A percentile compares a stretch with the other conserved stretches of the same genome.
These are phyloP conservation scores for Claviceps citrina DNA, from an alignment of 2,329 filamentous ascomycete genomes.

Conservation along the genomic window DNA sequence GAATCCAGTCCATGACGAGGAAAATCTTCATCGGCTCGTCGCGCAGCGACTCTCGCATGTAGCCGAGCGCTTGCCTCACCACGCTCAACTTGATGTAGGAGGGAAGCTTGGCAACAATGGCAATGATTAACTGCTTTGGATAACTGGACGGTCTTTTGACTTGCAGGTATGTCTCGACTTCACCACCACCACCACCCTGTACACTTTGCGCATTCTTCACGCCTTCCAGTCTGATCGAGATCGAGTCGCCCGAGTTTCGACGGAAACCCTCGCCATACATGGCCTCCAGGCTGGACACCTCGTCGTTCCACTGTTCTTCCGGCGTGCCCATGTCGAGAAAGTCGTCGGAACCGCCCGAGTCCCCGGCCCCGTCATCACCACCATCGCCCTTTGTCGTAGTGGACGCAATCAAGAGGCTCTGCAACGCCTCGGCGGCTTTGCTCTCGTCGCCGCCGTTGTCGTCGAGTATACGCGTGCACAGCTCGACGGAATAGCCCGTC, in stretches of 20 bases:
- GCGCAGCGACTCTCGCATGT: constrained; percentile 53
- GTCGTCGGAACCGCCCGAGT: constrained; percentile 18
- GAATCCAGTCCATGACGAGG: constrained; percentile 79
- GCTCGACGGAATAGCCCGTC: constrained; percentile 70
- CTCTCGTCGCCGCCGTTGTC: constrained; percentile 56
- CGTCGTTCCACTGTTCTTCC: constrained; percentile 65
- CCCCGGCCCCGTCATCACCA: constrained; percentile 1
- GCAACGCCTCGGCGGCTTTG: constrained; percentile 63
- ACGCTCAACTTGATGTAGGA: constrained; percentile 89
- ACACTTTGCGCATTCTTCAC: constrained; percentile 38
- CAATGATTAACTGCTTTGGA: constrained; percentile 54
- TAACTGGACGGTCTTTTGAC: constrained; percentile 62
- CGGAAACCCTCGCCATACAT: constrained; percentile 67
- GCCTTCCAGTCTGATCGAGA: constrained; percentile 50
- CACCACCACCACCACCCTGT: constrained; percentile 29
- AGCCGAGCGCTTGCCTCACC: constrained; percentile 57
- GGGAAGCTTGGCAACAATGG: constrained; percentile 56
- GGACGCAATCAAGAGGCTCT: constrained; percentile 31
- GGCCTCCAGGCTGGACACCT: constrained; percentile 67
- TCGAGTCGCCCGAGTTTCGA: constrained; percentile 44
- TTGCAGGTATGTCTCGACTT: constrained; percentile 43
- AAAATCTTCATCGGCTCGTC: constrained; percentile 85
- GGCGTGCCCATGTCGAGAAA: constrained; percentile 34
- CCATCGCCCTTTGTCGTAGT: constrained; percentile 3
- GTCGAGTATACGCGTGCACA: constrained; percentile 67